phyloP scores from a whole-genome alignment of 352 stramenopile genomes.

The Phytophthora pisi region DNA sequence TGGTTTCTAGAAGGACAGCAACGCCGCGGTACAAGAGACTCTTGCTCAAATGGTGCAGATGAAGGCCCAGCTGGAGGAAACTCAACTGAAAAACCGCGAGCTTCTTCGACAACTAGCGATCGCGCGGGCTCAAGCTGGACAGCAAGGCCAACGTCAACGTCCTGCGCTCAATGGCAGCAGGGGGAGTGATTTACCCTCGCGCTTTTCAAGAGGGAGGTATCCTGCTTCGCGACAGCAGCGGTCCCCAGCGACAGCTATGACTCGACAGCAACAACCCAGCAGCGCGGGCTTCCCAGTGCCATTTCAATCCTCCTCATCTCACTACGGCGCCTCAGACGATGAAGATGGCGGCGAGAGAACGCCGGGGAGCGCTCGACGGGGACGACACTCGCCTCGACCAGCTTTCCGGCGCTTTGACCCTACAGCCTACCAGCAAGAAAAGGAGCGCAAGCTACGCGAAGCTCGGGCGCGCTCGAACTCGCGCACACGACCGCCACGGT shows the following conservation, averaged over 20 bases:
- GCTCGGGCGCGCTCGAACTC: slow-evolving; percentile 44
- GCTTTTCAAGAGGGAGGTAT: slow-evolving; percentile 16
- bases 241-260: background rate
- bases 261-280: slow-evolving; percentile 17
- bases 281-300: slow-evolving; percentile 18
- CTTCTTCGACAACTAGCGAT: slow-evolving; percentile 77
- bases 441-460: slow-evolving; percentile 57
- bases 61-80: slow-evolving; percentile 65
- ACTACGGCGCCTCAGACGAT: slow-evolving; percentile 43
- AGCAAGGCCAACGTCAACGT: slow-evolving; percentile 21
- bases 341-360: slow-evolving; percentile 25
- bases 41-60: slow-evolving; percentile 62
- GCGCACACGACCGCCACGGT: slow-evolving; percentile 21
- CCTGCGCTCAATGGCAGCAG: slow-evolving; percentile 14
- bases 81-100: slow-evolving; percentile 79
- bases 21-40: slow-evolving; percentile 54
- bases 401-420: slow-evolving; percentile 77
- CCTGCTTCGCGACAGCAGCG: slow-evolving; percentile 15
- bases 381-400: slow-evolving; percentile 19
- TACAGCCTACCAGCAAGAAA: slow-evolving; percentile 82
- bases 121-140: slow-evolving; percentile 45
- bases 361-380: slow-evolving; percentile 13
- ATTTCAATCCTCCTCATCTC: slow-evolving; percentile 29
- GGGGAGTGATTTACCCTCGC: slow-evolving; percentile 13
- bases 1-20: slow-evolving; percentile 53